Evolutionary conservation across 2,329 filamentous ascomycete species (phyloP), one percentile per base, ranked within the genome.

Genomic region (Diaporthe eres): DNA sequence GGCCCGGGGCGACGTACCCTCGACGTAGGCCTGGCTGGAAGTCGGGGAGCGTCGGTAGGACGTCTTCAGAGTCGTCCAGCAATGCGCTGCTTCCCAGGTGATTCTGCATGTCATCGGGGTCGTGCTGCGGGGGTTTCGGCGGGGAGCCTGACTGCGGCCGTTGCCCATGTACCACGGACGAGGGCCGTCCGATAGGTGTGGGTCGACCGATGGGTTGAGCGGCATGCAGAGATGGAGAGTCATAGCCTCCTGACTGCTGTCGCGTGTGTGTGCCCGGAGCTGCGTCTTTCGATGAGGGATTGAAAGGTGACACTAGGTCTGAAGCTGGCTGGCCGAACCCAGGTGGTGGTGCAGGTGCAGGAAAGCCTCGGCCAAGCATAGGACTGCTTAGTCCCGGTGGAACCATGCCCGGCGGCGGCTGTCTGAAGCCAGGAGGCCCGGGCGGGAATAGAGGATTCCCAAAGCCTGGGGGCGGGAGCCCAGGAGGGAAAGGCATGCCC

Each of bases 51-150:
- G 75, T 71, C 44, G 74, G 76, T 17, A 77, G 55, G 77, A 84
- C 90, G 82, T 87, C 93, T 85, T 87, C 94, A 80, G 83, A 92
- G 81, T 97, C 95, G 77, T 93, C 93, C 63, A 98, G 87, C 17
- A 99, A 87, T 17, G 96, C 97, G 80, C 95, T 96, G 84, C 96
- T 98, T 17, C 97, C 97, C 37, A 99, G 88, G 80, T 97, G 95
- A 77, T 93, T 91, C 77, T 92, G 93, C 73, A 94, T 86, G 67
- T 94, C 91, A 74, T 96, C 95, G 28, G 95, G 86, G 74, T 93
- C 92, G 39, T 87, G 85, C 37, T 88, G 87, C 2, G 83, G 81
- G 63, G 73, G 42, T 13, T 74, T 76, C 12, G 80, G 77, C 2
- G 81, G 81, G 25, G 77, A 76, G 3, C 79, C 77, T 78, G 77